Conservation (phyloP, 805 yeast species). For the Komagataella kurtzmanii region DNA sequence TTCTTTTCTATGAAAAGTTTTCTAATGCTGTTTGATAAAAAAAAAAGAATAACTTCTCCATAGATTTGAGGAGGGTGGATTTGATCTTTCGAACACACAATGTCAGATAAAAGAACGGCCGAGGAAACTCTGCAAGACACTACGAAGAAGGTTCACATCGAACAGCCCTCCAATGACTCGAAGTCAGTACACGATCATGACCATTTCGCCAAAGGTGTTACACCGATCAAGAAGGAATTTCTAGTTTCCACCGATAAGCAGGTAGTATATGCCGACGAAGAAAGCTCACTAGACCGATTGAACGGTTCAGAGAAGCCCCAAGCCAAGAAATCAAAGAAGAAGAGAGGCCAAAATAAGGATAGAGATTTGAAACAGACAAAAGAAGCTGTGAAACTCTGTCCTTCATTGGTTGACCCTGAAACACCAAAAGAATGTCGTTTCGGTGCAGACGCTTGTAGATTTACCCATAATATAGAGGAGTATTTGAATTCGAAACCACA, state of each 20-base stretch:
- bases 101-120: slow-evolving; percentile 3
- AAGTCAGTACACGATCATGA: background rate
- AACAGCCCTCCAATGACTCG: background rate
- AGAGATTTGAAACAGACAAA: slow-evolving; percentile 61
- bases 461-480: slow-evolving; percentile 56
- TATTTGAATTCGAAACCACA: slow-evolving; percentile 55
- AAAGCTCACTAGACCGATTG: slow-evolving; percentile 25
- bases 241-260: slow-evolving; percentile 22
- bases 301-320: slow-evolving; percentile 25
- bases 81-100: background rate
- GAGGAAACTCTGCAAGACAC: slow-evolving; percentile 12
- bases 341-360: slow-evolving; percentile 70
- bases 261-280: slow-evolving; percentile 25
- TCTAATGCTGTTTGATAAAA: background rate
- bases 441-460: slow-evolving; percentile 63
- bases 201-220: slow-evolving; percentile 40
- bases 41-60: slow-evolving; percentile 3
- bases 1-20: background rate
- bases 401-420: slow-evolving; percentile 44
- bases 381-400: slow-evolving; percentile 55
- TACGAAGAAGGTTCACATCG: slow-evolving; percentile 6
- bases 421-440: slow-evolving; percentile 35
- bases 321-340: slow-evolving; percentile 23
- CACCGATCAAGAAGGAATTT: slow-evolving; percentile 64
- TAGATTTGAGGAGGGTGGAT: slow-evolving; percentile 1